phyloP scores from a whole-genome alignment of 169 alveolate genomes.

The Plasmodium vinckei region DNA sequence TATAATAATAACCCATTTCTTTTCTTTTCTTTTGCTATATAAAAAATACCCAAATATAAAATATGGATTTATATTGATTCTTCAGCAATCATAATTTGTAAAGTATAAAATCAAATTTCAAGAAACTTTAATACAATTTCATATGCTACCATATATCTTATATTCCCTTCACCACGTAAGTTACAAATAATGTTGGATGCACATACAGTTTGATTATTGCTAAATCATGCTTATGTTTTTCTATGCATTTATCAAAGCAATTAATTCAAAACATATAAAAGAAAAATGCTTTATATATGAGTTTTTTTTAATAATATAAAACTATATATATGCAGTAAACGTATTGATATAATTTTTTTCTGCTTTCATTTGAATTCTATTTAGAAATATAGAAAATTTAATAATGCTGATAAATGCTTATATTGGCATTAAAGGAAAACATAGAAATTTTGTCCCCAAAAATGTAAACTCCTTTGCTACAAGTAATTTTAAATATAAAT shows the following conservation, averaged over 20 bases:
- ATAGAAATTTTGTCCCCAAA: conserved; percentile 37
- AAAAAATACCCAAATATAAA: conserved; percentile 7
- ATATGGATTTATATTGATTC: conserved; percentile 46
- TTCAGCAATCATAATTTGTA: conserved; percentile 4
- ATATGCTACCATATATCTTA: neutral
- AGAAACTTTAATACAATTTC: neutral
- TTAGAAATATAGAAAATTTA: conserved; percentile 3
- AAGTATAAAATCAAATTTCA: neutral
- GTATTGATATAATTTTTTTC: neutral
- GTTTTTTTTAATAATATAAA: neutral
- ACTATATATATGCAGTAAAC: neutral
- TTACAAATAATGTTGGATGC: neutral
- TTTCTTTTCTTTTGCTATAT: too few relatives aligned
- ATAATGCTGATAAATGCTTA: conserved; percentile 66
- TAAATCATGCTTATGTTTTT: neutral
- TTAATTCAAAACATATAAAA: too few relatives aligned
- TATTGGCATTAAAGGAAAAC: conserved; percentile 63
- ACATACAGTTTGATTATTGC: neutral
- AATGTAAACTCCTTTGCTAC: conserved; percentile 38
- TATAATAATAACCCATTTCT: too few relatives aligned
- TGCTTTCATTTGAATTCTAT: conserved; percentile 3
- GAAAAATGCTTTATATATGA: neutral
- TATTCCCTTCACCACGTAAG: conserved; percentile 1
- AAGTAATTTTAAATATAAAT: conserved; percentile 16
- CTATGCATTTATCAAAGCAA: conserved; percentile 6